phyloP scores from a whole-genome alignment of 306 rosid species.

The Dicorynia guianensis region DNA sequence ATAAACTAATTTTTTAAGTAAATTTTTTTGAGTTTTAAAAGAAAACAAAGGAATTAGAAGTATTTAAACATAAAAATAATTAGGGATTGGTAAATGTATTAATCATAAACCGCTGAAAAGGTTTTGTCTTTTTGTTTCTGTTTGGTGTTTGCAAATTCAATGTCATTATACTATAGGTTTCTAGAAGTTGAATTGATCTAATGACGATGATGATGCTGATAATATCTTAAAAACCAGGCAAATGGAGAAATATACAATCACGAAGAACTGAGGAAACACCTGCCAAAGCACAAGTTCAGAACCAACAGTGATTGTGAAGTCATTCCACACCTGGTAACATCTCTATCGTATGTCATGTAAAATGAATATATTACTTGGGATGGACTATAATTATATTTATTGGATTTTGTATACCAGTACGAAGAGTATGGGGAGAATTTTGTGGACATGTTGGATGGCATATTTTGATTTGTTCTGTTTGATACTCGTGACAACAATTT shows the following conservation, averaged over 20 bases:
- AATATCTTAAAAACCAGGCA: constrained; percentile 41
- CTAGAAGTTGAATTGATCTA: not conserved
- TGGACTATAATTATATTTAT: not conserved
- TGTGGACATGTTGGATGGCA: constrained; percentile 70
- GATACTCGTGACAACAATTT: constrained; percentile 73
- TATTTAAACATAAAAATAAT: no score
- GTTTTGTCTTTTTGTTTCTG: no score
- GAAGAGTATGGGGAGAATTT: constrained; percentile 65
- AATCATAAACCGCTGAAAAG: no score
- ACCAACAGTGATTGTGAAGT: constrained; percentile 73
- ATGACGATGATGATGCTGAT: no score
- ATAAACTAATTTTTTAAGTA: no score
- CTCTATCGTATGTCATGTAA: no score
- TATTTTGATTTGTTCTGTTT: constrained; percentile 65
- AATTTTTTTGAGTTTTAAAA: no score
- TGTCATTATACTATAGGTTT: no score
- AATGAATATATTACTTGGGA: no score
- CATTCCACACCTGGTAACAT: constrained; percentile 60
- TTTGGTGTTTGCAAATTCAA: no score
- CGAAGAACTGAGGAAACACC: constrained; percentile 62
- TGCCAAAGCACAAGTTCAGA: constrained; percentile 55
- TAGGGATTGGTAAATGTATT: no score
- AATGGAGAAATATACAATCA: constrained; percentile 77
- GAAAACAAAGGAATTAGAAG: no score
- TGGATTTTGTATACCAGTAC: constrained; percentile 37